Percentiles rank a stretch among this genome's conserved stretches.
Evolutionary conservation across 169 alveolate genomes (phyloP).

Genomic region (Theileria annulata): DNA sequence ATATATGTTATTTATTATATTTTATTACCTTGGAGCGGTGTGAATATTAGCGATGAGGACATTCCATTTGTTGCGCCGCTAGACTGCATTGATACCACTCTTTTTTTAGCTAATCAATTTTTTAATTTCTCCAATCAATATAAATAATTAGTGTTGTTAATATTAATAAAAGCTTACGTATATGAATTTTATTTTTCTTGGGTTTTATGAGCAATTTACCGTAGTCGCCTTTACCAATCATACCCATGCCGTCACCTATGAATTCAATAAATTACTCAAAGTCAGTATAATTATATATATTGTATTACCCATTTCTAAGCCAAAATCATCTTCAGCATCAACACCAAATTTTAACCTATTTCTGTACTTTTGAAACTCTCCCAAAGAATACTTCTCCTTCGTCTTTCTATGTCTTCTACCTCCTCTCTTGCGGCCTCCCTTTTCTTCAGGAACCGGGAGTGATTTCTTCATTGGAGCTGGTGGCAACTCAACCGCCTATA

Average conservation of each 20-base stretch:
- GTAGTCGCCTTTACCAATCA: slow-evolving; percentile 58
- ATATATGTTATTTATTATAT: slow-evolving; percentile 18
- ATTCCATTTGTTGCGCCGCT: slow-evolving; percentile 73
- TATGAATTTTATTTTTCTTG: slow-evolving; percentile 41
- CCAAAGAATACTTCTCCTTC: slow-evolving; percentile 82
- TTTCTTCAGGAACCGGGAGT: slow-evolving; percentile 85
- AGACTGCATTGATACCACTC: slow-evolving; percentile 60
- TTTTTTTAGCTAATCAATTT: slow-evolving; percentile 43
- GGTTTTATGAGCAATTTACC: slow-evolving; percentile 52
- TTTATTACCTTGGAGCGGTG: slow-evolving; percentile 78
- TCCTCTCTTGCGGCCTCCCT: slow-evolving; percentile 80
- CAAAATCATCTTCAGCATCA: slow-evolving; percentile 83
- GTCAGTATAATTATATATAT: neutral
- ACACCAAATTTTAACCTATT: slow-evolving; percentile 84
- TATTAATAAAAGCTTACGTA: slow-evolving; percentile 36
- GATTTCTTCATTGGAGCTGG: slow-evolving; percentile 84
- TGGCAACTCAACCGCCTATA: slow-evolving; percentile 78
- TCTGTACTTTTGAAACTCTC: slow-evolving; percentile 80
- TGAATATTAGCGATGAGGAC: slow-evolving; percentile 78
- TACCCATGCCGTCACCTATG: slow-evolving; percentile 60
- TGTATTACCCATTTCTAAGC: slow-evolving; percentile 55
- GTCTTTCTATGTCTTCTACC: slow-evolving; percentile 82
- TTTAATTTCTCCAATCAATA: neutral
- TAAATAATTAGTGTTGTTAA: neutral
- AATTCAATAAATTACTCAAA: neutral